Evolutionary conservation across 2,329 filamentous ascomycete genomes (phyloP).

Genomic region (Aureobasidium zeae): DNA sequence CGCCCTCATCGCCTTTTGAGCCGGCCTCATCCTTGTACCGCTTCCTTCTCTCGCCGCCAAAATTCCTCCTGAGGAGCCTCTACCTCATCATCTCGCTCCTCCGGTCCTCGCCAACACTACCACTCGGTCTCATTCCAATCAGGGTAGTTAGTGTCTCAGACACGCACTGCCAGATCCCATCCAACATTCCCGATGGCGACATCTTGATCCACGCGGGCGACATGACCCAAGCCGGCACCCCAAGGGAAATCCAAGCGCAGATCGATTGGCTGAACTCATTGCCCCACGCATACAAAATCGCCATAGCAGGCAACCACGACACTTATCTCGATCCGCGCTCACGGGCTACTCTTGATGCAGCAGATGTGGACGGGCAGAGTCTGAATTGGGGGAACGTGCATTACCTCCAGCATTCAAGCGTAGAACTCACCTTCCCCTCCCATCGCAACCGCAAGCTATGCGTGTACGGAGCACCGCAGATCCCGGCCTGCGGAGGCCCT

Average conservation of each 20-base stretch:
- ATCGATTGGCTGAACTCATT: conserved; percentile 71
- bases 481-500: conserved; percentile 63
- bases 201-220: conserved; percentile 87
- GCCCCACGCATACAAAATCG: conserved; percentile 69
- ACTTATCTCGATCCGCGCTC: conserved; percentile 66
- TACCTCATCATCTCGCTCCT: conserved; percentile 51
- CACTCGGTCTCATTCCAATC: conserved; percentile 45
- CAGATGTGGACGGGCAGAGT: conserved; percentile 31
- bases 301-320: conserved; percentile 84
- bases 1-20: conserved; percentile 19
- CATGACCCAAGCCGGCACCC: conserved; percentile 63
- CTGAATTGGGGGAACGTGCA: conserved; percentile 60
- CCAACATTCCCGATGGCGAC: conserved; percentile 60
- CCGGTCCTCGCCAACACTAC: conserved; percentile 50
- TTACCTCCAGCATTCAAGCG: conserved; percentile 63
- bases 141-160: conserved; percentile 83
- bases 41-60: conserved; percentile 27
- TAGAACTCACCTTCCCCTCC: conserved; percentile 51
- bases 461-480: conserved; percentile 73
- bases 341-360: conserved; percentile 45
- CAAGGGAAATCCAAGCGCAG: conserved; percentile 66
- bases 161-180: conserved; percentile 58
- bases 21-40: conserved; percentile 21
- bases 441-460: conserved; percentile 49
- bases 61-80: conserved; percentile 34